Evolutionary conservation across 1,284 basidiomycete genomes (phyloP), one percentile per base, ranked within the genome.

Genomic region (Boletus semigastroideus): DNA sequence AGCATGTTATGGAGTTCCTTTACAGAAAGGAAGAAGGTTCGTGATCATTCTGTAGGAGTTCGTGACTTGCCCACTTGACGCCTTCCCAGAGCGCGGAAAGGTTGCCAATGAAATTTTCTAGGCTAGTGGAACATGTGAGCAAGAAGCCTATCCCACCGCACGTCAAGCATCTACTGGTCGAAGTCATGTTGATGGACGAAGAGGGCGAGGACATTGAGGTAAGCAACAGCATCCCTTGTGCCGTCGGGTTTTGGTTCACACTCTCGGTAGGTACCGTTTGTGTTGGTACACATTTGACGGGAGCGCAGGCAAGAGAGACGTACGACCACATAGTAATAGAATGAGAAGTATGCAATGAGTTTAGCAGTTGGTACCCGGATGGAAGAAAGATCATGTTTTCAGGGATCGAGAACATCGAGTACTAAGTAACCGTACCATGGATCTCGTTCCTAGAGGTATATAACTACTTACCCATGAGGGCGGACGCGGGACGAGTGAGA

Each of bases 1-100:
- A 96, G 93, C 63, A 97, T 99, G 95, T 78, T 99, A 34, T 99
- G 94, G 92, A 96, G 92, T 57, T 86, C 89, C 34, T 98, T 95
- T 70, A 82, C 92, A 51, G 87, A 86, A 46, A 90, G 88, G 75
- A 92, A 93, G 76, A 98, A 97, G 87, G 89, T 87, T 46, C 13
- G 67, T 49, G 27, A 40, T 22, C 13, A 31, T 6, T 20, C 25
- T 39, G 28, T 11, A n/a, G 12, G 16, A 6, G 12, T 6, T 17
- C 14, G 7, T 19, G 13, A 28, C 12, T 12, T 13, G 13, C 48
- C 19, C 17, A 19, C 51, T 27, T 53, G 37, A 64, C 31, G 20
- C 22, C 34, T 48, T 49, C 33, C 52, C 36, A 94, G 92, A 90
- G 87, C 61, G 84, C 92, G 45, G 94, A 97, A 66, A 81, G 94